Conservation (phyloP, 2,329 filamentous ascomycete genomes). For the Fusarium palustre region DNA sequence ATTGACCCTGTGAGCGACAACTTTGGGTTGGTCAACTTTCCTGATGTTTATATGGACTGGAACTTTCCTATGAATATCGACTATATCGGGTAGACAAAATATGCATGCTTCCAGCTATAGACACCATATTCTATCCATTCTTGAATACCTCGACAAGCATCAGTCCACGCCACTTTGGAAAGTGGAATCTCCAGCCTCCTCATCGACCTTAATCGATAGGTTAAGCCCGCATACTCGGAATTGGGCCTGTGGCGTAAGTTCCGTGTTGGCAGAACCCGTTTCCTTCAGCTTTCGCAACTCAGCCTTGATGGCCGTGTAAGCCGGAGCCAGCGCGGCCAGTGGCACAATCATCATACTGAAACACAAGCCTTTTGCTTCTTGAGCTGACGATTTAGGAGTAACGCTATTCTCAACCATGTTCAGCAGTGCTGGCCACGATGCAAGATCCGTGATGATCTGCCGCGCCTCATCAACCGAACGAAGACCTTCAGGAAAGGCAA, state of each 20-base stretch:
- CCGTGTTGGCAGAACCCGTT: neutral
- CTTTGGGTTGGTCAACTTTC: neutral
- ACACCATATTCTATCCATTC: too few species aligned
- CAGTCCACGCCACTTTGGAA: constrained; percentile 12
- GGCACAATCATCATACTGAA: constrained; percentile 14
- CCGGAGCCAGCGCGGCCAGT: neutral
- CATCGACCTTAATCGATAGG: neutral
- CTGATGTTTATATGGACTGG: constrained; percentile 1
- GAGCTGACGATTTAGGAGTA: neutral
- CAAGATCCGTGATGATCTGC: neutral
- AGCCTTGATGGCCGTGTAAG: neutral
- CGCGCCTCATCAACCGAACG: neutral
- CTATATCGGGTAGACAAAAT: neutral
- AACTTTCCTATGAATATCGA: constrained; percentile 10
- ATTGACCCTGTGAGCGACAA: neutral
- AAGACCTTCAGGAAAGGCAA: neutral
- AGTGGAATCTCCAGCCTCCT: constrained; percentile 7
- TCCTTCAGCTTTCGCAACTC: neutral
- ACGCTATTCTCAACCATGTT: constrained; percentile 16
- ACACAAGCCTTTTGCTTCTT: neutral
- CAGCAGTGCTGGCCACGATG: neutral
- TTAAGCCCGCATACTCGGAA: constrained; percentile 3
- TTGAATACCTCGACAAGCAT: neutral
- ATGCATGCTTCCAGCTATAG: neutral
- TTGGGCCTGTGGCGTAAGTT: neutral